These are phyloP conservation scores for Talaromyces trachyspermus DNA, from an alignment of 495 filamentous ascomycete species.

Conservation along the genomic window DNA sequence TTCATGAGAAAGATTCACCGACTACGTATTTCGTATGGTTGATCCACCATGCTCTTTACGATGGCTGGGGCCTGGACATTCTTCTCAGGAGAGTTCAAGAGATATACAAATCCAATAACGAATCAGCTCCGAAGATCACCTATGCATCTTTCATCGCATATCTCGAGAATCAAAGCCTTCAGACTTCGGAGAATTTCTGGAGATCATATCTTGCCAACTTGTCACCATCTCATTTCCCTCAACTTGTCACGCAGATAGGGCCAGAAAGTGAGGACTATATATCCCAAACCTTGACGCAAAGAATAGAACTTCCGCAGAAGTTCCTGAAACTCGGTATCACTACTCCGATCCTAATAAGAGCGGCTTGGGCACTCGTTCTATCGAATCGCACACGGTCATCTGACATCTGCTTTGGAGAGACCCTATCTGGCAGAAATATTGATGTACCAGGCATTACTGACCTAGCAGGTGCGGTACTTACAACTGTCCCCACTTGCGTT, in stretches of 20 bases:
- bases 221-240: constrained; percentile 16
- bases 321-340: constrained; percentile 29
- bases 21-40: constrained; percentile 49
- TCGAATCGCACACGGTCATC: constrained; percentile 33
- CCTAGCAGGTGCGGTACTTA: constrained; percentile 47
- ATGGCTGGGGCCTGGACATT: constrained; percentile 58
- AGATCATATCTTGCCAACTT: constrained; percentile 26
- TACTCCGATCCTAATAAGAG: constrained; percentile 41
- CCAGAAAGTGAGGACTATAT: not conserved
- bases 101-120: constrained; percentile 22
- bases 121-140: constrained; percentile 12
- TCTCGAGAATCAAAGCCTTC: constrained; percentile 24
- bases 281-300: constrained; percentile 2
- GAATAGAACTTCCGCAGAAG: constrained; percentile 12
- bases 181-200: constrained; percentile 38
- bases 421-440: constrained; percentile 47
- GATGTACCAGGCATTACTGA: constrained; percentile 40
- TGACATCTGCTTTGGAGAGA: constrained; percentile 51
- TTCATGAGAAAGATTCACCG: constrained; percentile 22
- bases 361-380: constrained; percentile 47
- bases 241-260: not conserved
- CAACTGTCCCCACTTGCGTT: constrained; percentile 43
- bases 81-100: constrained; percentile 51
- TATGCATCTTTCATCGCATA: constrained; percentile 40
- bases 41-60: constrained; percentile 64